Percentiles rank a stretch among this genome's conserved stretches.
Conservation (phyloP, 2,329 filamentous ascomycete genomes). For the Teratosphaeria pseudoeucalypti region DNA sequence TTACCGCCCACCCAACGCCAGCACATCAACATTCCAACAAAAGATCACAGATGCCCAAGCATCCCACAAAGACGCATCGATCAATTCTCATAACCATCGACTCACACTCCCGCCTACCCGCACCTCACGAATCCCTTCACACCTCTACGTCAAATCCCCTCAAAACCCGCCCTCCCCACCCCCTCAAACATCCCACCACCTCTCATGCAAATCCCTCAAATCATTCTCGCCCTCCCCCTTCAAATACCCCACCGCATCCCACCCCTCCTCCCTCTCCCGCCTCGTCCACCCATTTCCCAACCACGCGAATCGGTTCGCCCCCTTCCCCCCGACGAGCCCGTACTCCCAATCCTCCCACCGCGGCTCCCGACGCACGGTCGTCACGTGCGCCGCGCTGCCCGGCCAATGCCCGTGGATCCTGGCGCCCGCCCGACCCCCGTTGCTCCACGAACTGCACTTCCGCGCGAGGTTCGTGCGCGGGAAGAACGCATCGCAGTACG, state of each 20-base stretch:
- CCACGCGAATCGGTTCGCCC: constrained; percentile 8
- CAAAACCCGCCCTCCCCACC: neutral
- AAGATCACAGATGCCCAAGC: too few species aligned
- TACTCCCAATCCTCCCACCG: constrained; percentile 7
- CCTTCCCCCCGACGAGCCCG: neutral
- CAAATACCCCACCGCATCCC: neutral
- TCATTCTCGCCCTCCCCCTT: neutral
- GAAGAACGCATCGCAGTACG: constrained; percentile 17
- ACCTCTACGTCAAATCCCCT: too few species aligned
- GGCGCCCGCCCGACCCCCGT: constrained; percentile 19
- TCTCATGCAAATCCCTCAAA: neutral
- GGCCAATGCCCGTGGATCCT: constrained; percentile 21
- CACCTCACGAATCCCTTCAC: too few species aligned
- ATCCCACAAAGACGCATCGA: too few species aligned
- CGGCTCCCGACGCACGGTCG: constrained; percentile 3
- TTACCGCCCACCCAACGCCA: too few species aligned
- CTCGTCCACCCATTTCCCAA: constrained; percentile 9
- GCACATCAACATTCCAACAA: too few species aligned
- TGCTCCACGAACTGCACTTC: constrained; percentile 17
- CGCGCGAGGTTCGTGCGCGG: constrained; percentile 6
- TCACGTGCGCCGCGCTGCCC: constrained; percentile 13
- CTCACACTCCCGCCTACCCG: too few species aligned
- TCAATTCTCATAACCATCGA: too few species aligned
- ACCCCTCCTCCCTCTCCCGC: neutral
- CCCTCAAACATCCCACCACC: neutral